phyloP scores from a whole-genome alignment of 495 filamentous ascomycete genomes.

The Sphaerosporella brunnea region DNA sequence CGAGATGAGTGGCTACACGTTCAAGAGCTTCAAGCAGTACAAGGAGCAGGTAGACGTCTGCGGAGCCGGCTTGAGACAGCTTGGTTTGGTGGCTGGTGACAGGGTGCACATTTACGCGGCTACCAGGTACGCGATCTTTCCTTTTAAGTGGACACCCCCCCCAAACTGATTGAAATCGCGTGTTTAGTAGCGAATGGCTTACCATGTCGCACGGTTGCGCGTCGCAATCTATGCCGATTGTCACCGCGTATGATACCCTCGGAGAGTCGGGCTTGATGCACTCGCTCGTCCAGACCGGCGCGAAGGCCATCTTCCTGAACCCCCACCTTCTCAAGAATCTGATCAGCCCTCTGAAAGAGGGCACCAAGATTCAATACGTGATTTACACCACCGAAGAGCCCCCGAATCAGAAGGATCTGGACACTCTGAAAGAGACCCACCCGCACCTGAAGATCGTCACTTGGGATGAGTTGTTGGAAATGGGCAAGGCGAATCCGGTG shows the following conservation, averaged over 20 bases:
- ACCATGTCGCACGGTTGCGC: slow-evolving; percentile 53
- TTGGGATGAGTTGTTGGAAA: slow-evolving; percentile 71
- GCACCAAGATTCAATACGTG: slow-evolving; percentile 58
- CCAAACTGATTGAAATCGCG: slow-evolving; percentile 11
- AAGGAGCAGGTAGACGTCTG: slow-evolving; percentile 55
- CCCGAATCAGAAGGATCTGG: slow-evolving; percentile 58
- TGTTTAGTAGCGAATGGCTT: slow-evolving; percentile 52
- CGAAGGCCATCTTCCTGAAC: slow-evolving; percentile 84
- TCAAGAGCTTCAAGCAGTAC: slow-evolving; percentile 75
- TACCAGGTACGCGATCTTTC: slow-evolving; percentile 41
- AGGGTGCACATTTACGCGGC: slow-evolving; percentile 73
- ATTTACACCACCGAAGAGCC: slow-evolving; percentile 67
- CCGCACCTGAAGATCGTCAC: slow-evolving; percentile 54
- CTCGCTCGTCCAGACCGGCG: slow-evolving; percentile 72
- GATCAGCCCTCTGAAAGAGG: slow-evolving; percentile 61
- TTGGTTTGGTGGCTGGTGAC: slow-evolving; percentile 58
- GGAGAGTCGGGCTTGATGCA: slow-evolving; percentile 86
- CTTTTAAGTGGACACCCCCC: neutral
- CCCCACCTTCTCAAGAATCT: slow-evolving; percentile 65
- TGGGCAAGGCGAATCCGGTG: slow-evolving; percentile 64
- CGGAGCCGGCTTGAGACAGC: slow-evolving; percentile 59
- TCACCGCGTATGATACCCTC: slow-evolving; percentile 94
- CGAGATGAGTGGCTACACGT: slow-evolving; percentile 76
- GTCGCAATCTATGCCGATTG: slow-evolving; percentile 88
- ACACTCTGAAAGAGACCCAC: slow-evolving; percentile 56